Base-by-base conservation (phyloP, 1,284 basidiomycete genomes). In the Ceratobasidium sp. region DNA sequence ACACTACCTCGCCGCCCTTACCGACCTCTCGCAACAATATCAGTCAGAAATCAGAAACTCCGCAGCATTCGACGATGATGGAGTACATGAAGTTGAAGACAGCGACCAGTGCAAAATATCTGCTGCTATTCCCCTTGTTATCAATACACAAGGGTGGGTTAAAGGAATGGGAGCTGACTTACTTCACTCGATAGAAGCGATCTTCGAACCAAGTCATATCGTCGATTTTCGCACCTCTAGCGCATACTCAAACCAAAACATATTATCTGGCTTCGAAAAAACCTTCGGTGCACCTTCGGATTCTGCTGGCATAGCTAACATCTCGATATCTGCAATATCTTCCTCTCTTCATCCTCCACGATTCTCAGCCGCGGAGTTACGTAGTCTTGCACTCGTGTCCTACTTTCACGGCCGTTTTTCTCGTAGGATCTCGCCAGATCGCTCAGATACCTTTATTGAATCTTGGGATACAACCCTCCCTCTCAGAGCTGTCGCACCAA, bases 71-170 rank as follows among this genome's bases (percentile, higher is more conserved):
- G 66, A 78, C 1, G 83, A 80, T 4, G 78, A 81, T 8, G 80
- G 51, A 8, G 77, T 82, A 5, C 1, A 23, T 26, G 65, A 39
- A 7, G 1, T 11, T 35, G 81, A 81, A 0, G 76, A 78, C 1
- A 80, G 81, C 1, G 68, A 73, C 5, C 71, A 80, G 5, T 26
- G 79, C 45, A 66, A 37, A 47, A 53, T 61, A 7, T 65, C 51
- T 15, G 33, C 69, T 74, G 77, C 82, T n/a, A 87, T 94, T 3
- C 97, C 97, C 0, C 89, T 99, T 5, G 88, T 99, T 10, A 89
- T 99, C 75, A 99, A 99, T 83, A 98, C 95, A 0, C 97, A 97
- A 89, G 97, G 97, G 1, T 99, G 97, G 97, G 89, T 90, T 17
- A 98, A 97, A 83, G 97, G 97, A 1, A 89, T 98, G 1, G 97